phyloP scores from a whole-genome alignment of 2,329 filamentous ascomycete species.

The Ilyonectria mors-panacis region DNA sequence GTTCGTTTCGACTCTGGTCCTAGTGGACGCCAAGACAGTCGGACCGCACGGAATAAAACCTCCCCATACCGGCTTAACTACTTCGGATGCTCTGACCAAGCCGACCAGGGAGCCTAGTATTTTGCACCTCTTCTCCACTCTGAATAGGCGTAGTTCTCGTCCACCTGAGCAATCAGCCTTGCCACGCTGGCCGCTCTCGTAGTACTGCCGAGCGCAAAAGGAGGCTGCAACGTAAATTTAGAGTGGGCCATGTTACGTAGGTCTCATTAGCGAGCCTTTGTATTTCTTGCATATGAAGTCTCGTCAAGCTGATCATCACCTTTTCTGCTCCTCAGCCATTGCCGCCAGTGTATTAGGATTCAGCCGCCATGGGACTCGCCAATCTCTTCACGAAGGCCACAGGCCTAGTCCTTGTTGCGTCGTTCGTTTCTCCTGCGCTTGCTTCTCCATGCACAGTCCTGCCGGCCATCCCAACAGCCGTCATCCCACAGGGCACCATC shows the following conservation, averaged over 20 bases:
- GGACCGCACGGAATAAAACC: background rate
- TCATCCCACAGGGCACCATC: conserved; percentile 50
- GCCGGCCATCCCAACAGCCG: conserved; percentile 26
- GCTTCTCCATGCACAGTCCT: background rate
- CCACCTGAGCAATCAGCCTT: background rate
- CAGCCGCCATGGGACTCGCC: conserved; percentile 37
- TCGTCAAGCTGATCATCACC: conserved; percentile 36
- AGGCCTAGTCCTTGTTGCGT: conserved; percentile 37
- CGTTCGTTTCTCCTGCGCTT: conserved; percentile 26
- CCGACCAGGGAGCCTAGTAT: background rate
- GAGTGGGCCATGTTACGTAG: background rate
- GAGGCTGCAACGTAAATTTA: background rate
- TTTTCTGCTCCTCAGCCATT: conserved; percentile 20
- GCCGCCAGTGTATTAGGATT: conserved; percentile 12
- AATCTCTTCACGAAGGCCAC: conserved; percentile 27
- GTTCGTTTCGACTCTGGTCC: no score
- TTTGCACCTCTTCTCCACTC: background rate
- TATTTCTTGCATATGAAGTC: conserved; percentile 9
- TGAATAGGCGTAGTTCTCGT: background rate
- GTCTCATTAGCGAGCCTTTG: conserved; percentile 19
- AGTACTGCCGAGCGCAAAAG: background rate
- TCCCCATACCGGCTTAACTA: background rate
- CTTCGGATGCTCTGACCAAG: background rate
- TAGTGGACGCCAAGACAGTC: background rate
- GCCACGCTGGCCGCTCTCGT: conserved; percentile 1